phyloP scores from a whole-genome alignment of 305 asterid species.

The Rubia tinctorum region DNA sequence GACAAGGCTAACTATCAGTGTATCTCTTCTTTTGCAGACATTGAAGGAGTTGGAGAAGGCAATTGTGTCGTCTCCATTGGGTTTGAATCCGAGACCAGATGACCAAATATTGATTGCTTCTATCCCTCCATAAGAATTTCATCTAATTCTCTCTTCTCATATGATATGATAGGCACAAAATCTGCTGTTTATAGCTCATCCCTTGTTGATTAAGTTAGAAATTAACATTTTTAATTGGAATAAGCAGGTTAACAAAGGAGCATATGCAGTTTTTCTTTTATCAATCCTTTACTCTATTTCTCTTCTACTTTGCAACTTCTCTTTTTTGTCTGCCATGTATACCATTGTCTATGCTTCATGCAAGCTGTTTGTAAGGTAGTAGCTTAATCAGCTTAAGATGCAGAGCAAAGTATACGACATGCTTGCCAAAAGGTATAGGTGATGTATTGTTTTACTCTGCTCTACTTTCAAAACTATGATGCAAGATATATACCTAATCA shows the following conservation, averaged over 20 bases:
- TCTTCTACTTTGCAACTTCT: too few species aligned
- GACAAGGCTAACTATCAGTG: neutral
- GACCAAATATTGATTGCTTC: conserved; percentile 62
- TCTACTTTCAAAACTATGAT: neutral
- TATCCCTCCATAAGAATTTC: conserved; percentile 78
- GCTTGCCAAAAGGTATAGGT: conserved; percentile 80
- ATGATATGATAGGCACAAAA: neutral
- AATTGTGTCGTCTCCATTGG: conserved; percentile 91
- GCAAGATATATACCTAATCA: conserved; percentile 31
- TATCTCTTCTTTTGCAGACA: conserved; percentile 44
- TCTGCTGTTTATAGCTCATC: neutral
- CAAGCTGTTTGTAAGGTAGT: conserved; percentile 82
- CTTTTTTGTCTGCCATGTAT: too few species aligned
- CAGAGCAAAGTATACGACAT: conserved; percentile 87
- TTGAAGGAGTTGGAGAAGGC: conserved; percentile 83
- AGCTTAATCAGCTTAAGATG: conserved; percentile 83
- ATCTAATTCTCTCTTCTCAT: neutral
- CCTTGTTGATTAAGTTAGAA: neutral
- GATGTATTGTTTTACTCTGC: neutral
- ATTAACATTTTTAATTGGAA: conserved; percentile 25
- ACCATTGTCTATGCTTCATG: too few species aligned
- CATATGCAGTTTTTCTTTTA: conserved; percentile 51
- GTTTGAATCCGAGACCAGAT: too few species aligned
- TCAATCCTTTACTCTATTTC: too few species aligned
- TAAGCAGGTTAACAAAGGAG: conserved; percentile 84